phyloP scores from a whole-genome alignment of 805 yeast species.

The Priceomyces haplophilus region DNA sequence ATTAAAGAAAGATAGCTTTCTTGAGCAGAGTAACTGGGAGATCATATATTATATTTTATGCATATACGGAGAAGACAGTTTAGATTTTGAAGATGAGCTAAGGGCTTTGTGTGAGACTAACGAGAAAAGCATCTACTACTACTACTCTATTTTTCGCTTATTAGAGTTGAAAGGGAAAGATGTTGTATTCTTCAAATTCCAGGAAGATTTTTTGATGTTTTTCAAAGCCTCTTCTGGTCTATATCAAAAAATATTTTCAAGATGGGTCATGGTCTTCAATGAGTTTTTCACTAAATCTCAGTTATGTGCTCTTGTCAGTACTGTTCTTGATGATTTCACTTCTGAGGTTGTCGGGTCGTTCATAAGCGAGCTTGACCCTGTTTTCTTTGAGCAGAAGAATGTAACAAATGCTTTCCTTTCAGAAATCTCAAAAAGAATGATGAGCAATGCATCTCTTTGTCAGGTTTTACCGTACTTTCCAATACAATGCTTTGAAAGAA shows the following conservation, averaged over 20 bases:
- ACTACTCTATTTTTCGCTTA: slow-evolving; percentile 46
- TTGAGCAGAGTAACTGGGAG: slow-evolving; percentile 37
- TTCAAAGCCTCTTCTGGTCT: slow-evolving; percentile 11
- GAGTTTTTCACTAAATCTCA: slow-evolving; percentile 26
- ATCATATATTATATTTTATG: slow-evolving; percentile 46
- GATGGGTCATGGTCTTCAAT: slow-evolving; percentile 57
- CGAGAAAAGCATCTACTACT: slow-evolving; percentile 17
- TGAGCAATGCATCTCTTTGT: slow-evolving; percentile 8
- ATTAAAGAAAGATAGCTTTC: slow-evolving; percentile 10
- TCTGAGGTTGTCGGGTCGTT: slow-evolving; percentile 6
- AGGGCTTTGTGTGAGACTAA: slow-evolving; percentile 1
- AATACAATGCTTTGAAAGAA: slow-evolving; percentile 42
- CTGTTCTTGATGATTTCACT: slow-evolving; percentile 19
- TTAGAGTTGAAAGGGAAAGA: slow-evolving; percentile 40
- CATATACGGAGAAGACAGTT: slow-evolving; percentile 36
- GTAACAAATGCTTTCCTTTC: slow-evolving; percentile 30
- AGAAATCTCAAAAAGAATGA: slow-evolving; percentile 10
- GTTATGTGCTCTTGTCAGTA: slow-evolving; percentile 24
- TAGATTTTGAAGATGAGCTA: neutral
- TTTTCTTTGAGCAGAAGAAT: slow-evolving; percentile 48
- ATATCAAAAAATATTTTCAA: slow-evolving; percentile 25
- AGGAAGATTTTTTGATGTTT: slow-evolving; percentile 13
- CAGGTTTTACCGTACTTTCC: slow-evolving; percentile 37
- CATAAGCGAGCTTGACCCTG: slow-evolving; percentile 25
- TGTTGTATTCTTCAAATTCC: slow-evolving; percentile 3